A percentile compares a stretch with the other conserved stretches of the same genome.
Conservation (phyloP, 2,329 filamentous ascomycete genomes). For the Penicillium decumbens region DNA sequence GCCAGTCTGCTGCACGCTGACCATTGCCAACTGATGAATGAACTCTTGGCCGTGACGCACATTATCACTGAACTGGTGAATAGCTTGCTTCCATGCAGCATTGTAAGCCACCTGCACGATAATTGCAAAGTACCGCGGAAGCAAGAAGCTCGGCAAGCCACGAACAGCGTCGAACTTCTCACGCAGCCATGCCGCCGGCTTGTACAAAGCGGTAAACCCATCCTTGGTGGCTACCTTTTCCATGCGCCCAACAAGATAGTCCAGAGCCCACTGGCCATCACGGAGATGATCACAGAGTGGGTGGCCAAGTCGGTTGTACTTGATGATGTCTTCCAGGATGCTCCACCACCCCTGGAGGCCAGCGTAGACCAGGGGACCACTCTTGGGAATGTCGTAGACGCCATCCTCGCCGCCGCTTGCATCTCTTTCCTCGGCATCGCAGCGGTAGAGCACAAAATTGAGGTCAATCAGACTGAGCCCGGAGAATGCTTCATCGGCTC, state of each 20-base stretch:
- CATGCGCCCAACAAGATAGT: conserved; percentile 76
- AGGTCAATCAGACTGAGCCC: conserved; percentile 73
- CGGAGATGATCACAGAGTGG: conserved; percentile 89
- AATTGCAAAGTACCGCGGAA: conserved; percentile 89
- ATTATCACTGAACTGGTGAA: conserved; percentile 73
- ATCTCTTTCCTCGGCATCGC: conserved; percentile 81
- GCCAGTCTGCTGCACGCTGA: conserved; percentile 86
- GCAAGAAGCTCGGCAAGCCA: conserved; percentile 77
- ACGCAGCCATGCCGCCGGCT: conserved; percentile 71
- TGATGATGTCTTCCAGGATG: conserved; percentile 75
- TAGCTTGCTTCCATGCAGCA: conserved; percentile 70
- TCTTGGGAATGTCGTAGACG: conserved; percentile 78
- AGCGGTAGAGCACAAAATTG: conserved; percentile 87
- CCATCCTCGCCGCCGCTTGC: conserved; percentile 75
- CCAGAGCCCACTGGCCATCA: conserved; percentile 84
- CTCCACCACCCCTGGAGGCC: conserved; percentile 99
- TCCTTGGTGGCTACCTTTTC: conserved; percentile 64
- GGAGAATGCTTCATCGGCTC: conserved; percentile 71
- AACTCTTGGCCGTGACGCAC: conserved; percentile 81
- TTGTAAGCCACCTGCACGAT: conserved; percentile 83
- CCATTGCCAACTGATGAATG: conserved; percentile 79
- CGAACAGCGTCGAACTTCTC: conserved; percentile 82
- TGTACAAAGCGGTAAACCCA: conserved; percentile 59
- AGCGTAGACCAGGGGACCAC: conserved; percentile 84
- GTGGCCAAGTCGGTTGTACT: conserved; percentile 85